Conservation (phyloP, 352 stramenopile species). For the Pythium phragmiticola region DNA sequence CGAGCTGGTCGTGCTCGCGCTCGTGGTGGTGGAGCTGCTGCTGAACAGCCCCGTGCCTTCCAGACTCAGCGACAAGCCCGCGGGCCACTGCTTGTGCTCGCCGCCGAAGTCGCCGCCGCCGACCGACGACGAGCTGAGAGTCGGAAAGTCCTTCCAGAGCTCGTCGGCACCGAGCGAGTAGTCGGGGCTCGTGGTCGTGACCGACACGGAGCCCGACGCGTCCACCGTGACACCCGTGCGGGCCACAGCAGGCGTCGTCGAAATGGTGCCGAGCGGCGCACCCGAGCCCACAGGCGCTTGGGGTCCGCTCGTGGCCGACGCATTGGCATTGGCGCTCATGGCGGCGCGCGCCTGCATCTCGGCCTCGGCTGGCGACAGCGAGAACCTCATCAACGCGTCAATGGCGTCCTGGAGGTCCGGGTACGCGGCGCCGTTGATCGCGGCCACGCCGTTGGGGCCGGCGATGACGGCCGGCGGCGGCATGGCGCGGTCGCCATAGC, state of each 20-base stretch:
- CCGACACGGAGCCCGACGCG: constrained; percentile 19
- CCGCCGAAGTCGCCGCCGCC: constrained; percentile 24
- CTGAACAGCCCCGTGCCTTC: constrained; percentile 35
- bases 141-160: constrained; percentile 79
- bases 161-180: constrained; percentile 65
- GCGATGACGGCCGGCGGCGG: constrained; percentile 30
- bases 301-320: background rate
- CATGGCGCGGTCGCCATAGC: constrained; percentile 18
- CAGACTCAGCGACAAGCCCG: constrained; percentile 58
- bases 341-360: constrained; percentile 27
- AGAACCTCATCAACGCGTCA: constrained; percentile 87
- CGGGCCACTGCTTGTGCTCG: constrained; percentile 54
- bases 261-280: constrained; percentile 35
- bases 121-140: constrained; percentile 32
- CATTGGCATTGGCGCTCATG: constrained; percentile 6
- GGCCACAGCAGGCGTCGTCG: constrained; percentile 28
- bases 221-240: constrained; percentile 4
- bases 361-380: constrained; percentile 50
- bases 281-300: constrained; percentile 1
- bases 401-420: constrained; percentile 85
- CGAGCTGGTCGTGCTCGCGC: background rate
- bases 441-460: constrained; percentile 18
- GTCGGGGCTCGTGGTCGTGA: constrained; percentile 39
- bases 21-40: constrained; percentile 8
- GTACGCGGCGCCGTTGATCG: constrained; percentile 43